Conservation (phyloP, 352 stramenopile species). For the Pythium pyrilobum region DNA sequence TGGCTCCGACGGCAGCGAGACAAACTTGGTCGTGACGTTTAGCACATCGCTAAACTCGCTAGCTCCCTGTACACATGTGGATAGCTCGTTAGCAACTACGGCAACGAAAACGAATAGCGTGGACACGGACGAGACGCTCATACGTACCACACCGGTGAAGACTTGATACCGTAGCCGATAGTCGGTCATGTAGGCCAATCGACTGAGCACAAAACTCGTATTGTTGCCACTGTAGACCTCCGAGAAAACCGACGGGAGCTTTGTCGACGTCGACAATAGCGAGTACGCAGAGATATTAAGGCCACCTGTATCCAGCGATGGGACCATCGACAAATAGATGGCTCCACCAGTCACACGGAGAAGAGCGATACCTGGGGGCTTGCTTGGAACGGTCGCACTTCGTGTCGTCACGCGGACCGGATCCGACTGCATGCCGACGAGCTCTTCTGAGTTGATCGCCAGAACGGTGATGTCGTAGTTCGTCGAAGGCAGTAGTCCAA, state of each 20-base stretch:
- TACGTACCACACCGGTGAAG: slow-evolving; percentile 30
- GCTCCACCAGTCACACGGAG: slow-evolving; percentile 31
- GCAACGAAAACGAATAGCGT: too few species aligned
- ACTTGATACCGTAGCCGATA: slow-evolving; percentile 48
- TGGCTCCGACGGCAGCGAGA: slow-evolving; percentile 39
- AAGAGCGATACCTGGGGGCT: slow-evolving; percentile 23
- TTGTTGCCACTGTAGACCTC: slow-evolving; percentile 33
- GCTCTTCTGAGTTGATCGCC: slow-evolving; percentile 29
- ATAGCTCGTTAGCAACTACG: too few species aligned
- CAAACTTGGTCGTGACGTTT: slow-evolving; percentile 26
- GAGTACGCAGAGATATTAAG: slow-evolving; percentile 21
- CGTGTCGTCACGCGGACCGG: slow-evolving; percentile 24
- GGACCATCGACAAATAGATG: slow-evolving; percentile 30
- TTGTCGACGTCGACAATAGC: slow-evolving; percentile 27
- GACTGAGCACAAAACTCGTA: slow-evolving; percentile 18
- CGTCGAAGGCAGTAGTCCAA: slow-evolving; percentile 25
- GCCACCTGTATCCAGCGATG: slow-evolving; percentile 35
- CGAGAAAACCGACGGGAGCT: slow-evolving; percentile 32
- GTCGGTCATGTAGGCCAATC: slow-evolving; percentile 32
- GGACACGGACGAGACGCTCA: not conserved
- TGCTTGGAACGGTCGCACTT: slow-evolving; percentile 28
- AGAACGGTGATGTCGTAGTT: slow-evolving; percentile 29
- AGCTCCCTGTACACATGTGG: slow-evolving; percentile 20
- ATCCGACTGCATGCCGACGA: slow-evolving; percentile 20
- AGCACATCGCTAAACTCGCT: slow-evolving; percentile 43